These are phyloP conservation scores for Wickerhamomyces canadensis DNA, from an alignment of 805 yeast genomes.

Conservation along the genomic window DNA sequence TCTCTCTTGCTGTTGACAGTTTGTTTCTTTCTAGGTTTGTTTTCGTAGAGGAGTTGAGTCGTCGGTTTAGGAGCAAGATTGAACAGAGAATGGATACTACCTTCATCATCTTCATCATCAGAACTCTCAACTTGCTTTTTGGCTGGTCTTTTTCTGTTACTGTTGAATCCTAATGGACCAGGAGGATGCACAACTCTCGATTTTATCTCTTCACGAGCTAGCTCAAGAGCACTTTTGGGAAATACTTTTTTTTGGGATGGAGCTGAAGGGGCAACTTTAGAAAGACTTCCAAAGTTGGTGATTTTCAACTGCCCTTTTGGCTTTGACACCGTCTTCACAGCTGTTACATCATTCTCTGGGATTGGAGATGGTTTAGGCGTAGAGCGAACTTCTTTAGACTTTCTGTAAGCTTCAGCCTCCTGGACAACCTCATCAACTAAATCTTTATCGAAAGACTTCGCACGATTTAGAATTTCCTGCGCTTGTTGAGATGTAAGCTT, in stretches of 20 bases:
- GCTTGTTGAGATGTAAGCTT: constrained; percentile 66
- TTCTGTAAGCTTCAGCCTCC: constrained; percentile 35
- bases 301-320: constrained; percentile 30
- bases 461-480: constrained; percentile 54
- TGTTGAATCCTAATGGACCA: constrained; percentile 45
- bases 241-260: constrained; percentile 21
- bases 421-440: constrained; percentile 48
- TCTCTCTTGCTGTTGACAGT: constrained; percentile 40
- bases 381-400: constrained; percentile 19
- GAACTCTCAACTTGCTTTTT: constrained; percentile 20
- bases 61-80: constrained; percentile 16
- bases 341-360: constrained; percentile 8
- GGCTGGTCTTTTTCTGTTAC: constrained; percentile 27
- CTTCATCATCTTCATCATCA: constrained; percentile 30
- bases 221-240: constrained; percentile 32
- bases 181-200: constrained; percentile 40
- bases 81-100: constrained; percentile 34
- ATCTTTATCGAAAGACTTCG: constrained; percentile 46
- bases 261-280: constrained; percentile 21
- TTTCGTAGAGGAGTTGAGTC: constrained; percentile 28
- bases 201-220: constrained; percentile 30
- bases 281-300: constrained; percentile 33
- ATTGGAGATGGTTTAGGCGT: constrained; percentile 6
- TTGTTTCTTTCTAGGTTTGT: constrained; percentile 23
- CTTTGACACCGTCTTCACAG: constrained; percentile 2